phyloP scores from a whole-genome alignment of 805 yeast genomes.

The Suhomyces canberraensis region DNA sequence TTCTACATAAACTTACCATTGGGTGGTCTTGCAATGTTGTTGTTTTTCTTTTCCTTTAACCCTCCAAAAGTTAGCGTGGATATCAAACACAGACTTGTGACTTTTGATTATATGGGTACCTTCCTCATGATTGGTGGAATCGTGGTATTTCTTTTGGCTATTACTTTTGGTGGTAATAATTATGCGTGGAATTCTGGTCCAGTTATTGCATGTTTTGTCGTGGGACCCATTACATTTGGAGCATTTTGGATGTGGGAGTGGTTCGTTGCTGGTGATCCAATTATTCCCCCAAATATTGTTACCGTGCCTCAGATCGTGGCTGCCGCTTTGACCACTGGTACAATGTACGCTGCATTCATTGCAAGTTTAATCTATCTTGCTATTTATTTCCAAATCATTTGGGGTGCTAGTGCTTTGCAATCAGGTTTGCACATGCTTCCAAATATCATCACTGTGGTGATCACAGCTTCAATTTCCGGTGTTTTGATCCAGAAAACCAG shows the following conservation, averaged over 20 bases:
- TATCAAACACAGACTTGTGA: constrained; percentile 12
- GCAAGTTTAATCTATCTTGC: constrained; percentile 27
- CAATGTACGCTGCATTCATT: constrained; percentile 18
- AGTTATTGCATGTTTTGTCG: constrained; percentile 20
- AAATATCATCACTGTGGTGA: constrained; percentile 37
- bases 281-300: constrained; percentile 16
- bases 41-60: constrained; percentile 17
- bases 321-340: constrained; percentile 11
- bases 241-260: constrained; percentile 19
- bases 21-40: constrained; percentile 18
- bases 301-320: constrained; percentile 13
- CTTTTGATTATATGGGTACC: constrained; percentile 20
- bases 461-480: constrained; percentile 39
- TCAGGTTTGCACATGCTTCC: constrained; percentile 49
- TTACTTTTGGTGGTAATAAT: constrained; percentile 21
- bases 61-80: constrained; percentile 16
- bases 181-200: constrained; percentile 22
- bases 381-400: constrained; percentile 50
- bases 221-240: constrained; percentile 17
- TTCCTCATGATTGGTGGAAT: constrained; percentile 17
- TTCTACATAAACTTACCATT: constrained; percentile 26
- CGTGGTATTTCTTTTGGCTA: constrained; percentile 20
- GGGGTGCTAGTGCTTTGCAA: constrained; percentile 37
- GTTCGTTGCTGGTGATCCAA: constrained; percentile 14
- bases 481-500: constrained; percentile 34